Percentiles rank a stretch among this genome's conserved stretches.
phyloP scores from a whole-genome alignment of 202 grass and related monocot genomes.

The Saccharum hybrid region DNA sequence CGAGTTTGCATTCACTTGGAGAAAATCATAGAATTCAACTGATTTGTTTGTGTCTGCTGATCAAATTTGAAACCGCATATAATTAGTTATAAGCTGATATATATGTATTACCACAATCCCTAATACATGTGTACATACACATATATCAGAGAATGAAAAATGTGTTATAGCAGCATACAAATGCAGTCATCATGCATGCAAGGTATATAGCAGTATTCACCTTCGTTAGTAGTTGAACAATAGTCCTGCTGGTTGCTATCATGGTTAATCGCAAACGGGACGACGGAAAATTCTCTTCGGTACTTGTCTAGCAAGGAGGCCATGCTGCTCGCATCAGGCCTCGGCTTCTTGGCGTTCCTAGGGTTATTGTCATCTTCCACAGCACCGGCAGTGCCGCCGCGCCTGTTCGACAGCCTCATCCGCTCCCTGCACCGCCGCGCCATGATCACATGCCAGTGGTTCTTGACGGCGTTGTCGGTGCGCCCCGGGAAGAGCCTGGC shows the following conservation, averaged over 20 bases:
- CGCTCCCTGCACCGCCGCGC: constrained; percentile 72
- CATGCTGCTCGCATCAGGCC: constrained; percentile 43
- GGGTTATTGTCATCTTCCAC: constrained; percentile 33
- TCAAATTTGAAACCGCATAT: not conserved
- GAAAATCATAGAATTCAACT: constrained; percentile 87
- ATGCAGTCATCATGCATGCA: not conserved
- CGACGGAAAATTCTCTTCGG: constrained; percentile 43
- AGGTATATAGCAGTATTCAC: constrained; percentile 32
- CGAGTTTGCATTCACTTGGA: constrained; percentile 78
- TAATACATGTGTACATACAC: not conserved
- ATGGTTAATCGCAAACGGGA: constrained; percentile 54
- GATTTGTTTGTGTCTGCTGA: constrained; percentile 63
- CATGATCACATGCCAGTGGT: constrained; percentile 99
- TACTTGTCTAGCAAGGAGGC: constrained; percentile 65
- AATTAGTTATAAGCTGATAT: not conserved
- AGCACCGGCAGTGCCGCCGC: not conserved
- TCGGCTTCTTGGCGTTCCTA: constrained; percentile 33
- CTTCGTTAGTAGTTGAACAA: constrained; percentile 53
- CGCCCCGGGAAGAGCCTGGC: constrained; percentile 92
- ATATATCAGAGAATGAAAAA: not conserved
- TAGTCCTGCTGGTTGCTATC: constrained; percentile 40
- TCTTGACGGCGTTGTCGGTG: constrained; percentile 98
- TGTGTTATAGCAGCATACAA: not conserved
- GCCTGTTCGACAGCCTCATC: constrained; percentile 47
- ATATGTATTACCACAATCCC: not conserved